Conservation (phyloP, 495 filamentous ascomycete species). For the Durotheca rogersii region DNA sequence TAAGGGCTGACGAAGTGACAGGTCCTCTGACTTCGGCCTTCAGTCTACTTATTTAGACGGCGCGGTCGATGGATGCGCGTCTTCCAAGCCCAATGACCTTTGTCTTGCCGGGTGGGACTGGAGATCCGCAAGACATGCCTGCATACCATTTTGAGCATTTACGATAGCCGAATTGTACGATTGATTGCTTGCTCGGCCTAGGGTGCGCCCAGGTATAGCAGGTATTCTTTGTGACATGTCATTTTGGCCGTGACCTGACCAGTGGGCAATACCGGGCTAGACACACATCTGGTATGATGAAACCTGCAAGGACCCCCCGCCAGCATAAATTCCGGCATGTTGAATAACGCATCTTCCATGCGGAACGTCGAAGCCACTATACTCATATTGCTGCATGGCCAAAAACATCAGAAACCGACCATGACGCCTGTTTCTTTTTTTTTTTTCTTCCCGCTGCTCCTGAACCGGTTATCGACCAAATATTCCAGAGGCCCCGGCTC, state of each 20-base stretch:
- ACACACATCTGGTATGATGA: slow-evolving; percentile 27
- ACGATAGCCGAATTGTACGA: slow-evolving; percentile 33
- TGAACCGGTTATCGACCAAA: slow-evolving; percentile 10
- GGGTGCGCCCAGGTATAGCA: slow-evolving; percentile 14
- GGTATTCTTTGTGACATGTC: slow-evolving; percentile 31
- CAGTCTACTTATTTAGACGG: slow-evolving; percentile 6
- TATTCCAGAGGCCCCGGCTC: slow-evolving; percentile 5
- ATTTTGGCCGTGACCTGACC: slow-evolving; percentile 21
- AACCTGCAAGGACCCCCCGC: slow-evolving; percentile 34
- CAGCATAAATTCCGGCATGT: slow-evolving; percentile 32
- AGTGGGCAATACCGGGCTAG: slow-evolving; percentile 31
- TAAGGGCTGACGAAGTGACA: slow-evolving; percentile 25
- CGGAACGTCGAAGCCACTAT: slow-evolving; percentile 28
- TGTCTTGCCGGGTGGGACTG: slow-evolving; percentile 17
- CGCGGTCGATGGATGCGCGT: slow-evolving; percentile 28
- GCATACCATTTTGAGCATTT: slow-evolving; percentile 30
- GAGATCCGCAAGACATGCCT: slow-evolving; percentile 24
- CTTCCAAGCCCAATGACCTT: slow-evolving; percentile 24
- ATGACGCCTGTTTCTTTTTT: too few species aligned
- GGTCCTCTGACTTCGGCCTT: slow-evolving; percentile 13
- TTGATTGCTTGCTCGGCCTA: slow-evolving; percentile 22
- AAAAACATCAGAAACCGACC: slow-evolving; percentile 12
- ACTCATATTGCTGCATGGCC: slow-evolving; percentile 15
- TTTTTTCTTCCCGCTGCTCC: too few species aligned
- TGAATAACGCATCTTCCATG: slow-evolving; percentile 32